Conservation (phyloP, 345 rosid species). For the Aegle marmelos region DNA sequence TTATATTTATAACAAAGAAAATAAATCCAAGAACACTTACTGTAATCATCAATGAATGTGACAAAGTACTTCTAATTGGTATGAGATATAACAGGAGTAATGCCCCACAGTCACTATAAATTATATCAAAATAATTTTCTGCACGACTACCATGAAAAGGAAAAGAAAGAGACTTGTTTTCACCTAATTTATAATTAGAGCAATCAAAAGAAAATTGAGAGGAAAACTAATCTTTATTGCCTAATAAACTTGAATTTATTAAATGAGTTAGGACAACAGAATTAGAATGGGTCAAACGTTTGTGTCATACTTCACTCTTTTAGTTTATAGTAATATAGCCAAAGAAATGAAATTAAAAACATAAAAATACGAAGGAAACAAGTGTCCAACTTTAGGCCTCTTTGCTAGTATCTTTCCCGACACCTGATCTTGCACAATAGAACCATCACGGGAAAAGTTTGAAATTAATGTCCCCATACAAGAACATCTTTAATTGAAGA, state of each 20-base stretch:
- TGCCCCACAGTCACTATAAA: background rate
- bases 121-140: background rate
- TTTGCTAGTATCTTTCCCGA: background rate
- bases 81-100: background rate
- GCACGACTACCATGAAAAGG: background rate
- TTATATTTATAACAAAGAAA: constrained; percentile 9
- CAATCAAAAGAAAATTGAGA: constrained; percentile 7
- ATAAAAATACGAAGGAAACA: background rate
- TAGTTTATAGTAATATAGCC: background rate
- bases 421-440: constrained; percentile 10
- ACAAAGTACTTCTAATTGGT: constrained; percentile 3
- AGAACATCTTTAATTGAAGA: no score
- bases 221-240: no score
- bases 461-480: no score
- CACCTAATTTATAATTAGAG: background rate
- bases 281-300: no score
- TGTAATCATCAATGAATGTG: constrained; percentile 12
- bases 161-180: constrained; percentile 4
- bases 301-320: background rate
- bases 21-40: background rate
- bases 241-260: no score
- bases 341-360: background rate
- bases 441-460: no score
- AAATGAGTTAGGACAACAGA: no score
- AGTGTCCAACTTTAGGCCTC: background rate